phyloP scores from a whole-genome alignment of 495 filamentous ascomycete species.

The Aspergillus avenaceus region DNA sequence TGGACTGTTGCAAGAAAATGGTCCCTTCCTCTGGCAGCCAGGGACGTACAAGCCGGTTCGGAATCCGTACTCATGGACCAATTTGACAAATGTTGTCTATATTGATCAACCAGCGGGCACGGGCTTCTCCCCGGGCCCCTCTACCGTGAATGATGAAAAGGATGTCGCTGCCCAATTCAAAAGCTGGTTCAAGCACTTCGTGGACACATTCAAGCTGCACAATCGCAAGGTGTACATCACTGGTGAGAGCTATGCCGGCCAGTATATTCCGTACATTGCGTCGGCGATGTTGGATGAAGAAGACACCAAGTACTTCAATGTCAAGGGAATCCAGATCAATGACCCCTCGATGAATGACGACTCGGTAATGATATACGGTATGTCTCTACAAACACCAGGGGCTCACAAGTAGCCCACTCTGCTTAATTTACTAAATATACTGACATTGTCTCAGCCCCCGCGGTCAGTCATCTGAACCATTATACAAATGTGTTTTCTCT shows the following conservation, averaged over 20 bases:
- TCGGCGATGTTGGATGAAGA: conserved; percentile 67
- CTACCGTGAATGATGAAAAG: conserved; percentile 57
- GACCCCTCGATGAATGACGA: conserved; percentile 59
- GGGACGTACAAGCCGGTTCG: conserved; percentile 59
- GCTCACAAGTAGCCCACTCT: neutral
- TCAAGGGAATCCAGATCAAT: conserved; percentile 66
- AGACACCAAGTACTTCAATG: conserved; percentile 61
- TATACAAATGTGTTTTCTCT: conserved; percentile 57
- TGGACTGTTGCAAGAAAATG: conserved; percentile 71
- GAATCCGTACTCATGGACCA: conserved; percentile 68
- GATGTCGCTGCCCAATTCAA: conserved; percentile 66
- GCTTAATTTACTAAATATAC: neutral
- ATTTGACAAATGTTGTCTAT: conserved; percentile 73
- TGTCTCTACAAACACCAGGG: no score
- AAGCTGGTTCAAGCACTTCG: conserved; percentile 67
- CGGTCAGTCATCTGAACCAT: conserved; percentile 60
- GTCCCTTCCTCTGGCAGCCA: conserved; percentile 70
- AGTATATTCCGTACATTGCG: conserved; percentile 77
- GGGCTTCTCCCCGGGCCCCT: conserved; percentile 61
- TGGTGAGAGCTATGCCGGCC: conserved; percentile 70
- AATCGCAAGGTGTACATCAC: conserved; percentile 63
- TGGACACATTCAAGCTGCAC: conserved; percentile 62
- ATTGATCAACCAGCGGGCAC: conserved; percentile 77
- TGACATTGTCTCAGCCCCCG: conserved; percentile 41
- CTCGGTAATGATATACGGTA: conserved; percentile 34